Conservation (phyloP, 2,329 filamentous ascomycete genomes). For the Curvularia spicifera region DNA sequence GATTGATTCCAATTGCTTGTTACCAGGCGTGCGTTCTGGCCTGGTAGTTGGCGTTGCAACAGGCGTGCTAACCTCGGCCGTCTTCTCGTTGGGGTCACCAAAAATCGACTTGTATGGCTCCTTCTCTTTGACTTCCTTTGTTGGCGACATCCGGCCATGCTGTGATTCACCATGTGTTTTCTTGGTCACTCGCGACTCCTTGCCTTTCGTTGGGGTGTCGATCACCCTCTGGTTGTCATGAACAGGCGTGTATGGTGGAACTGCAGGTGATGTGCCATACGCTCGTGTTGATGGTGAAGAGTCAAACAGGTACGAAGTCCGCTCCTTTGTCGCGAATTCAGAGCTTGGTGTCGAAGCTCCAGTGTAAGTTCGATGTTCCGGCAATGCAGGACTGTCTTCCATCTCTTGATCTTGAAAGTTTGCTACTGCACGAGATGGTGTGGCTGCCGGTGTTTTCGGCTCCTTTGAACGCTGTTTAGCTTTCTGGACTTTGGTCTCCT, state of each 20-base stretch:
- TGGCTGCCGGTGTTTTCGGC: constrained; percentile 27
- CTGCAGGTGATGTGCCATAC: constrained; percentile 39
- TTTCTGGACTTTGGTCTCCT: constrained; percentile 23
- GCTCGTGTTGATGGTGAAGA: constrained; percentile 47
- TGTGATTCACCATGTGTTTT: constrained; percentile 10
- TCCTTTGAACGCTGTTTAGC: constrained; percentile 33
- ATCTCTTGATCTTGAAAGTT: constrained; percentile 15
- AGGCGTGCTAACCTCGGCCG: constrained; percentile 18
- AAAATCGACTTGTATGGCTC: constrained; percentile 44
- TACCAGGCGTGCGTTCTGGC: constrained; percentile 39
- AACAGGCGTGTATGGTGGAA: constrained; percentile 28
- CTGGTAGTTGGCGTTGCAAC: constrained; percentile 36
- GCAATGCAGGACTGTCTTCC: constrained; percentile 39
- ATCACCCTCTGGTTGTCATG: constrained; percentile 18
- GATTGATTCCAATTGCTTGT: constrained; percentile 57
- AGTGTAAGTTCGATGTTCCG: constrained; percentile 23
- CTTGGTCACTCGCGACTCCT: constrained; percentile 15
- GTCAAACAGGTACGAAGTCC: constrained; percentile 46
- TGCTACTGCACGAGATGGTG: constrained; percentile 13
- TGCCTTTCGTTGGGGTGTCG: constrained; percentile 23
- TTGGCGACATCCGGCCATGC: constrained; percentile 21
- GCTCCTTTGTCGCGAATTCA: constrained; percentile 46
- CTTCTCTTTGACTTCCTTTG: constrained; percentile 19
- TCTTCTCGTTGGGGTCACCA: constrained; percentile 42
- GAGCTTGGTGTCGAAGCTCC: constrained; percentile 34